A percentile compares a stretch with the other conserved stretches of the same genome.
phyloP scores from a whole-genome alignment of 2,329 filamentous ascomycete species.

The Pseudogymnoascus sp. region DNA sequence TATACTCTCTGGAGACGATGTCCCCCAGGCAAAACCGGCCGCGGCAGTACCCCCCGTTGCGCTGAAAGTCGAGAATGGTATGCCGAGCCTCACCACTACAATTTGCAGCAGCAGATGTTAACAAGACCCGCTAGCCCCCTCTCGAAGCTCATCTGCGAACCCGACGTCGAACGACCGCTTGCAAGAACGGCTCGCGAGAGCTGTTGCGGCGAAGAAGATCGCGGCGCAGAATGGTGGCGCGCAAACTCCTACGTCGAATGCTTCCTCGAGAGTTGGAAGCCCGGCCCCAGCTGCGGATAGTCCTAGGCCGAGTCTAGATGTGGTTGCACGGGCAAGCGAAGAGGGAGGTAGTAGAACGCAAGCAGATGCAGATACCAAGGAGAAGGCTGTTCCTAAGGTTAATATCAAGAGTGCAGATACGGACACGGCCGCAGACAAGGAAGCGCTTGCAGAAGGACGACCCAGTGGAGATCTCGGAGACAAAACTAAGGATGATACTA shows the following conservation, averaged over 20 bases:
- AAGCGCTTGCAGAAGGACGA: not conserved
- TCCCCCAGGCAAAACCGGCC: slow-evolving; percentile 34
- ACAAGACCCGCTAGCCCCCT: slow-evolving; percentile 35
- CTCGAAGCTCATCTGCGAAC: slow-evolving; percentile 57
- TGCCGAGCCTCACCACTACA: slow-evolving; percentile 16
- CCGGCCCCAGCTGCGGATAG: slow-evolving; percentile 39
- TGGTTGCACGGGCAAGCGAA: slow-evolving; percentile 21
- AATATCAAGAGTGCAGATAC: not conserved
- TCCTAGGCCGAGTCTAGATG: slow-evolving; percentile 38
- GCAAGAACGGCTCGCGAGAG: slow-evolving; percentile 82
- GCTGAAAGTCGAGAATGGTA: slow-evolving; percentile 30
- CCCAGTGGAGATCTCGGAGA: not conserved
- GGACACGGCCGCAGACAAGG: not conserved
- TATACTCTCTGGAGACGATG: slow-evolving; percentile 75
- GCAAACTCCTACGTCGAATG: slow-evolving; percentile 37
- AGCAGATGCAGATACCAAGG: slow-evolving; percentile 14
- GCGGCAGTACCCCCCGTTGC: slow-evolving; percentile 30
- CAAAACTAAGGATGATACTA: not conserved
- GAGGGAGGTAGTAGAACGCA: slow-evolving; percentile 8
- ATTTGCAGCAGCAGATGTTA: not conserved
- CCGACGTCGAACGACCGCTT: slow-evolving; percentile 67
- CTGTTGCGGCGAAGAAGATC: slow-evolving; percentile 66
- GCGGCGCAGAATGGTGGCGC: slow-evolving; percentile 36
- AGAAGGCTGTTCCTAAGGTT: not conserved
- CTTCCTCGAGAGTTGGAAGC: slow-evolving; percentile 44